A percentile compares a stretch with the other conserved stretches of the same genome.
Conservation (phyloP, 140 eudicot genomes). For the Bidens hawaiensis region DNA sequence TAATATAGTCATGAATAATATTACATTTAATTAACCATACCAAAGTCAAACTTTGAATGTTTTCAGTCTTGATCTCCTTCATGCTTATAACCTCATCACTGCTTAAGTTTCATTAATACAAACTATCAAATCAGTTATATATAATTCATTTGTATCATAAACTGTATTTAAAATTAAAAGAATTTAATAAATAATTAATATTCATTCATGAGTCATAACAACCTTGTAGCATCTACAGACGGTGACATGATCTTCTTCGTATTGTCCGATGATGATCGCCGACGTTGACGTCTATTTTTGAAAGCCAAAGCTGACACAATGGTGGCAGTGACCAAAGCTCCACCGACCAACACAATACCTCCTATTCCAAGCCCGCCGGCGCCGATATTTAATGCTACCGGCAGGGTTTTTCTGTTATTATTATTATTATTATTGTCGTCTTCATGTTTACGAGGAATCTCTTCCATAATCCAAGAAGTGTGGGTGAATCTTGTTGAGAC, state of each 20-base stretch:
- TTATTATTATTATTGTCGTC: constrained; percentile 24
- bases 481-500: constrained; percentile 20
- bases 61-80: constrained; percentile 14
- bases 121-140: neutral
- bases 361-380: constrained; percentile 40
- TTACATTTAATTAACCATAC: constrained; percentile 16
- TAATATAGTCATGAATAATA: neutral
- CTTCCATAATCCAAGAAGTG: constrained; percentile 33
- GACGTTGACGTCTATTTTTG: constrained; percentile 14
- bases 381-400: constrained; percentile 17
- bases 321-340: constrained; percentile 50
- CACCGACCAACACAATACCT: constrained; percentile 51
- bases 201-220: constrained; percentile 10
- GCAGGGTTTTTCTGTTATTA: neutral
- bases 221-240: neutral
- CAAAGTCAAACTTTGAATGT: constrained; percentile 11
- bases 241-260: neutral
- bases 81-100: constrained; percentile 25
- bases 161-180: no score
- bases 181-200: no score
- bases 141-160: no score
- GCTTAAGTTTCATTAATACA: constrained; percentile 14
- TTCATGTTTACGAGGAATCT: constrained; percentile 10
- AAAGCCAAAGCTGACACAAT: constrained; percentile 32
- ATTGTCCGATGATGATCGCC: neutral